Percentiles rank a stretch among this genome's conserved stretches.
Conservation (phyloP, 768 basidiomycete genomes). For the Suillus hirtellus region DNA sequence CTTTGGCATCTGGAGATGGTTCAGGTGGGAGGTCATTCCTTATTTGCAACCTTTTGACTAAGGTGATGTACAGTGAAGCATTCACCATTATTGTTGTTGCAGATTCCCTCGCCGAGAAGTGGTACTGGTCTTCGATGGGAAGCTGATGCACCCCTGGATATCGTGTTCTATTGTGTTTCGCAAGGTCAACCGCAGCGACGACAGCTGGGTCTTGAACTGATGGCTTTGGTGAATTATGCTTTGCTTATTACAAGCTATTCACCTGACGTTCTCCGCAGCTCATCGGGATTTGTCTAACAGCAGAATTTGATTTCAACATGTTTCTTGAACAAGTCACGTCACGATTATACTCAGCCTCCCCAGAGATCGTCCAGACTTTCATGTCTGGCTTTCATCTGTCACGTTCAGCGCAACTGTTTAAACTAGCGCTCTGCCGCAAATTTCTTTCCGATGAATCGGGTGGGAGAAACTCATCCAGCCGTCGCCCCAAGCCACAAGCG, state of each 20-base stretch:
- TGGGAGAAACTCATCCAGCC: conserved; percentile 17
- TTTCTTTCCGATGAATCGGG: conserved; percentile 32
- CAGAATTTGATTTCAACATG: conserved; percentile 37
- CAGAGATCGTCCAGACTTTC: conserved; percentile 34
- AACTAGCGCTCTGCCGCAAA: conserved; percentile 44
- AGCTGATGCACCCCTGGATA: conserved; percentile 48
- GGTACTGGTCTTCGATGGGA: conserved; percentile 56
- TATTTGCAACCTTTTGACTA: conserved; percentile 8
- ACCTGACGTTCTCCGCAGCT: conserved; percentile 30
- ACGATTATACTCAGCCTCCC: conserved; percentile 32
- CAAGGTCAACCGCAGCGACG: conserved; percentile 34
- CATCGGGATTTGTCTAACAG: conserved; percentile 40
- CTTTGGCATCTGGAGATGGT: conserved; percentile 26
- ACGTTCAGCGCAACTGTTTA: conserved; percentile 39
- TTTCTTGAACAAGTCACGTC: conserved; percentile 38
- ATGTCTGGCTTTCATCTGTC: conserved; percentile 40
- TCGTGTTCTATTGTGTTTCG: conserved; percentile 39
- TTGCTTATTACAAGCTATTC: background rate
- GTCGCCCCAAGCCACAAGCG: conserved; percentile 37
- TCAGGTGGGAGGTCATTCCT: conserved; percentile 25
- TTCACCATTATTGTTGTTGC: conserved; percentile 56
- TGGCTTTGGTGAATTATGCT: conserved; percentile 28
- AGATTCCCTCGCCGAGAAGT: conserved; percentile 56
- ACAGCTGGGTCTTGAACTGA: conserved; percentile 36
- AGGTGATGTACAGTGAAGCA: conserved; percentile 35